A percentile compares a stretch with the other conserved stretches of the same genome.
Evolutionary conservation across 129 eudicot species (phyloP).

Genomic region (Flaveria bidentis): DNA sequence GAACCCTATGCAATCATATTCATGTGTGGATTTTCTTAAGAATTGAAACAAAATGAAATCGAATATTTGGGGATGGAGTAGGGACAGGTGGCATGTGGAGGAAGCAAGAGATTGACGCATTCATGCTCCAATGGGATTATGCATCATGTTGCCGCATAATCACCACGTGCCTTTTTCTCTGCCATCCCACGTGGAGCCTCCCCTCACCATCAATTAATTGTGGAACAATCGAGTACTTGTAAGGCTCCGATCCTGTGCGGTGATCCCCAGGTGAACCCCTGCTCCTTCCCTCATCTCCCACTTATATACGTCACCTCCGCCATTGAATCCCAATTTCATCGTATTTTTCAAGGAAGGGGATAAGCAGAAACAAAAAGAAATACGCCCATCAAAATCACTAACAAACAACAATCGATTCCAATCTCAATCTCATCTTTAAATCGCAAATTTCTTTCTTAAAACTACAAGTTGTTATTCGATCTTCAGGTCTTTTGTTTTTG

Average conservation of each 20-base stretch:
- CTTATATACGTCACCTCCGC: slow-evolving; percentile 26
- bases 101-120: slow-evolving; percentile 19
- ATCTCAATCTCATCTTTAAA: slow-evolving; percentile 6
- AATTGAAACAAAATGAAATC: neutral
- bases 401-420: neutral
- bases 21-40: too few relatives aligned
- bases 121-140: slow-evolving; percentile 1
- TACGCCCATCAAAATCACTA: too few relatives aligned
- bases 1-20: too few relatives aligned
- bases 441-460: neutral
- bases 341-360: slow-evolving; percentile 41
- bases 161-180: slow-evolving; percentile 3
- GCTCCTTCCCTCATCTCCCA: neutral
- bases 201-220: slow-evolving; percentile 23
- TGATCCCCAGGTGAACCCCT: neutral
- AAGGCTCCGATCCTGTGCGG: slow-evolving; percentile 28
- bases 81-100: slow-evolving; percentile 14
- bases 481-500: slow-evolving; percentile 9
- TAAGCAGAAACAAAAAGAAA: slow-evolving; percentile 2
- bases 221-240: slow-evolving; percentile 30
- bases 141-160: slow-evolving; percentile 37
- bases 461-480: neutral
- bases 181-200: slow-evolving; percentile 19
- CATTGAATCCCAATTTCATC: slow-evolving; percentile 35
- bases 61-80: neutral